A percentile compares a stretch with the other conserved stretches of the same genome.
These are phyloP conservation scores for Hordeum vulgare DNA, from an alignment of 176 grass and related monocot species.

Conservation along the genomic window DNA sequence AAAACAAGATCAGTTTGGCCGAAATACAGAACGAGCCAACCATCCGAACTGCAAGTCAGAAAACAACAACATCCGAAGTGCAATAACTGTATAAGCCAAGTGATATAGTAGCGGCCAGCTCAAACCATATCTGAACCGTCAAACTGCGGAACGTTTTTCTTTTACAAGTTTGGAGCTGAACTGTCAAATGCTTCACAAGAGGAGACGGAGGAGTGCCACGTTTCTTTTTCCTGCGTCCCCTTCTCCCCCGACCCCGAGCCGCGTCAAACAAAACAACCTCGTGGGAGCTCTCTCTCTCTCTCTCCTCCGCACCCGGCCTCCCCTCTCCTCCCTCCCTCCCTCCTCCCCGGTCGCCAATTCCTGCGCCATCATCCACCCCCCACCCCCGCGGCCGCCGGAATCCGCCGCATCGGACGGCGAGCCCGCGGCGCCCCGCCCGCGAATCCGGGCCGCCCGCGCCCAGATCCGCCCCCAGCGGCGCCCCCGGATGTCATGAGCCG, in stretches of 20 bases:
- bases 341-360: not conserved
- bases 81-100: no score
- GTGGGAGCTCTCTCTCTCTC: not conserved
- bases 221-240: conserved; percentile 18
- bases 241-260: not conserved
- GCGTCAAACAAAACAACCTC: conserved; percentile 43
- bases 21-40: no score
- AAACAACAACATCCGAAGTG: no score
- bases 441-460: conserved; percentile 24
- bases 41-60: no score
- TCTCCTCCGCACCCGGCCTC: not conserved
- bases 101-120: not conserved
- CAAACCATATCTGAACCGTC: not conserved
- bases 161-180: not conserved
- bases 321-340: not conserved
- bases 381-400: not conserved
- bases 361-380: not conserved
- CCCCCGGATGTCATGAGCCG: conserved; percentile 63
- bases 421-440: not conserved
- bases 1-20: no score
- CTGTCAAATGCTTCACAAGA: not conserved
- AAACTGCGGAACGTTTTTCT: not conserved
- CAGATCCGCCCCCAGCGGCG: conserved; percentile 23
- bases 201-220: conserved; percentile 21
- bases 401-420: not conserved